Base-by-base conservation (phyloP, 2,329 filamentous ascomycete genomes). In the Scopulariopsis brevicaulis region DNA sequence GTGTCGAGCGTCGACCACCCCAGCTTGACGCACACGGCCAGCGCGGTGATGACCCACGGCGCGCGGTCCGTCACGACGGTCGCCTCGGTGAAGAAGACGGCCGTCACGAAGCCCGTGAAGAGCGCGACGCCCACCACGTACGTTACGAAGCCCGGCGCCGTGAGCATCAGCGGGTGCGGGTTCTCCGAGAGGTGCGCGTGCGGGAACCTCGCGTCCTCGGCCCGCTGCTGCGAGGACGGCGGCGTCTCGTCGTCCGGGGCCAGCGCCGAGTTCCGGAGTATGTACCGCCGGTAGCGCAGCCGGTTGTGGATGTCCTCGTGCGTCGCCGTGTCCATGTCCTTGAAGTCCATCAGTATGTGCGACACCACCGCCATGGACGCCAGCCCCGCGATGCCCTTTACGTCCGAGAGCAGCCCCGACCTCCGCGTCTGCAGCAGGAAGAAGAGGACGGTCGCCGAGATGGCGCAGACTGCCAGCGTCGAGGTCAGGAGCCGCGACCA, bases 271-370 rank as follows among this genome's bases (percentile, higher is more conserved):
- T 89, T 89, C 61, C 84, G 81, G 25, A 90, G 72, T 57, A 85
- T 79, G 63, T 90, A 90, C 43, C 86, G 81, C 60, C 82, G 79
- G 32, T 81, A 70, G 60, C 83, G 84, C n/a, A 90, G 74, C 63
- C 78, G 80, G 55, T 82, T 75, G 66, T 90, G 86, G 50, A 90
- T 89, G 56, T 84, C 80, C 54, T 82, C 74, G 57, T 85, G 82
- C 4, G 77, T 82, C 8, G 82, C 85, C 1, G 82, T 81, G 65
- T 90, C 87, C 71, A 88, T 81, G 59, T 84, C 84, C 61, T 83
- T 83, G 65, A 90, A 90, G 65, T 90, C 87, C 70, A 83, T 84
- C 62, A 90, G 72, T 66, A 90, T 87, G 63, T 90, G 86, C 62
- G 80, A 84, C 60, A 82, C 81, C 2, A 87, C 86, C 11, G 87